Conservation (phyloP, 331 rosid species). For the Phaseolus coccineus region DNA sequence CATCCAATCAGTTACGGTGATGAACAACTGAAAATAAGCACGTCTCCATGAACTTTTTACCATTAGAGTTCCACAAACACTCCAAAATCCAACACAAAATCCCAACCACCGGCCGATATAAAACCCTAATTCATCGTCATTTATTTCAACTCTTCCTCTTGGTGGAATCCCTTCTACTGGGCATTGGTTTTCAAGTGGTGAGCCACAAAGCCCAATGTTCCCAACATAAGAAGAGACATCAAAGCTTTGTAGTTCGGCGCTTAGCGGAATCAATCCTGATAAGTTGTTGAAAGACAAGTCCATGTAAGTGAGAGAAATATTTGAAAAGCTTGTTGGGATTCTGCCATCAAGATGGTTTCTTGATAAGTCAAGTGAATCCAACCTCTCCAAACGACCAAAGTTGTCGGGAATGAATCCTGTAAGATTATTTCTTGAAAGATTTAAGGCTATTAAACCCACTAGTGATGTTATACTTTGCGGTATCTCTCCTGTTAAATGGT, state of each 20-base stretch:
- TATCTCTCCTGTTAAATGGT: slow-evolving; percentile 10
- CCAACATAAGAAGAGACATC: not conserved
- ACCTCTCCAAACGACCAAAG: not conserved
- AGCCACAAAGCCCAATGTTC: slow-evolving; percentile 25
- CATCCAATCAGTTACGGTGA: slow-evolving; percentile 3
- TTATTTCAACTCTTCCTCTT: too few species aligned
- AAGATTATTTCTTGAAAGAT: not conserved
- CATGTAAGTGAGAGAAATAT: not conserved
- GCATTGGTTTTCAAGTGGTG: slow-evolving; percentile 39
- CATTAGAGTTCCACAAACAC: slow-evolving; percentile 39
- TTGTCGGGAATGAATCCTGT: not conserved
- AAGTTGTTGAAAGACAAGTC: slow-evolving; percentile 40
- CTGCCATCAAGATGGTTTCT: not conserved
- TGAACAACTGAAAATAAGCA: slow-evolving; percentile 27
- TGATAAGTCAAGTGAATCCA: slow-evolving; percentile 37
- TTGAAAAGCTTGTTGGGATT: slow-evolving; percentile 20
- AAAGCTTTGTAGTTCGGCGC: slow-evolving; percentile 9
- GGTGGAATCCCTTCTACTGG: not conserved
- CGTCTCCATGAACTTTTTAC: slow-evolving; percentile 34
- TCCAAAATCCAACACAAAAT: slow-evolving; percentile 43
- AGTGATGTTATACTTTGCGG: not conserved
- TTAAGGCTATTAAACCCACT: not conserved
- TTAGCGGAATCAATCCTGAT: slow-evolving; percentile 8
- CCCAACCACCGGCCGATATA: slow-evolving; percentile 14
- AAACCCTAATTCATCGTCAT: slow-evolving; percentile 2